Evolutionary conservation across 2,329 filamentous ascomycete genomes (phyloP).

Genomic region (Trichoderma polysporum): DNA sequence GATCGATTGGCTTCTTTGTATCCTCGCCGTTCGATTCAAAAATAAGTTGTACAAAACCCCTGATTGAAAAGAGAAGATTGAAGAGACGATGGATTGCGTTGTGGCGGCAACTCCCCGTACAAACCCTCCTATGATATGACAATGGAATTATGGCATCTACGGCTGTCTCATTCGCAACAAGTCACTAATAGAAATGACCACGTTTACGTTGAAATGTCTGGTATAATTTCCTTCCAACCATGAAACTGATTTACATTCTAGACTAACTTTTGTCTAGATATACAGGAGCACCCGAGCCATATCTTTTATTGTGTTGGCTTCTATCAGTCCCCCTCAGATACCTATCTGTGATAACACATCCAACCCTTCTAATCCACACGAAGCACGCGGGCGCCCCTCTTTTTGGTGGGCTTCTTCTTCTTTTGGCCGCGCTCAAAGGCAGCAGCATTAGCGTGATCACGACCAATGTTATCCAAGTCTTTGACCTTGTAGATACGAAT

Average conservation of each 20-base stretch:
- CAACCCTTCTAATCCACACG: conserved; percentile 62
- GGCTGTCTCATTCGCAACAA: background rate
- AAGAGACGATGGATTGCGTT: too few species aligned
- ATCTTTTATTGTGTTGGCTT: conserved; percentile 25
- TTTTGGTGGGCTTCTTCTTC: conserved; percentile 76
- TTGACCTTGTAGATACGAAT: conserved; percentile 99
- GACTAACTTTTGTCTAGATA: conserved; percentile 36
- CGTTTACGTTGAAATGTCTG: background rate
- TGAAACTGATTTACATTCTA: conserved; percentile 42
- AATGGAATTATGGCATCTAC: too few species aligned
- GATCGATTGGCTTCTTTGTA: too few species aligned
- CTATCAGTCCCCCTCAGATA: conserved; percentile 16
- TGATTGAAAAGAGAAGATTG: too few species aligned
- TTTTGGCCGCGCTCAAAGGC: conserved; percentile 78
- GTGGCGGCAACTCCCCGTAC: background rate
- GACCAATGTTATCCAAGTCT: conserved; percentile 92
- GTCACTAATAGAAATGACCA: background rate
- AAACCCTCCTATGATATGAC: background rate
- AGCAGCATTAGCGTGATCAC: conserved; percentile 71
- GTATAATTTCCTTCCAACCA: conserved; percentile 25
- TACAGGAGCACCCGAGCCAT: conserved; percentile 25
- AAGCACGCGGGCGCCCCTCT: conserved; percentile 68
- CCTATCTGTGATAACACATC: background rate
- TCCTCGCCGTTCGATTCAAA: too few species aligned
- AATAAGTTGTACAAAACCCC: too few species aligned